These are phyloP conservation scores for Golovinomyces cichoracearum DNA, from an alignment of 2,329 filamentous ascomycete species.

Conservation along the genomic window DNA sequence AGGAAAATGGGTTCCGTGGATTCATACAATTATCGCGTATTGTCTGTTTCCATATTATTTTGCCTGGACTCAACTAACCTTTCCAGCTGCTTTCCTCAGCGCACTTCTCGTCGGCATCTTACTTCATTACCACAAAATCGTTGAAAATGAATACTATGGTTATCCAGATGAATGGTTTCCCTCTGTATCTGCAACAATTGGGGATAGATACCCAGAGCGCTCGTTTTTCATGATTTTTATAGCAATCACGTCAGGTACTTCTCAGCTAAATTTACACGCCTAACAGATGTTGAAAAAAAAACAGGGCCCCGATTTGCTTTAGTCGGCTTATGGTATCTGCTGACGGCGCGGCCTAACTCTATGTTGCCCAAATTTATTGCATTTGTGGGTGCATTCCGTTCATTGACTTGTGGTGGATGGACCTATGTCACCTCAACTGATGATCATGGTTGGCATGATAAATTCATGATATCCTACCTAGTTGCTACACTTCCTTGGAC, in stretches of 20 bases:
- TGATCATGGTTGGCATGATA: slow-evolving; percentile 95
- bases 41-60: slow-evolving; percentile 20
- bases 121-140: slow-evolving; percentile 90
- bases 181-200: slow-evolving; percentile 87
- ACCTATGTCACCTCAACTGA: slow-evolving; percentile 97
- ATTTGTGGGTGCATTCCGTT: slow-evolving; percentile 58
- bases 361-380: slow-evolving; percentile 60
- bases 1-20: slow-evolving; percentile 73
- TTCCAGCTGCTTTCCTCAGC: slow-evolving; percentile 53
- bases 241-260: slow-evolving; percentile 64
- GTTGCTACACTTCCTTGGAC: slow-evolving; percentile 92
- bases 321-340: slow-evolving; percentile 72
- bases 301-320: slow-evolving; percentile 70
- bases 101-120: slow-evolving; percentile 56
- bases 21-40: slow-evolving; percentile 66
- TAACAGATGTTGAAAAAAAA: slow-evolving; percentile 5
- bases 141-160: slow-evolving; percentile 86
- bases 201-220: slow-evolving; percentile 85
- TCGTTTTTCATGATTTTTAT: slow-evolving; percentile 97
- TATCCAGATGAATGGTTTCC: slow-evolving; percentile 94
- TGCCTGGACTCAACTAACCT: slow-evolving; percentile 5
- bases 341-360: slow-evolving; percentile 52
- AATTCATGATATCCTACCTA: slow-evolving; percentile 97
- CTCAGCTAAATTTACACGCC: background rate
- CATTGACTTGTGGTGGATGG: slow-evolving; percentile 88